Evolutionary conservation across 2,329 filamentous ascomycete species (phyloP), one percentile per base, ranked within the genome.

Genomic region (Alternaria sp.): DNA sequence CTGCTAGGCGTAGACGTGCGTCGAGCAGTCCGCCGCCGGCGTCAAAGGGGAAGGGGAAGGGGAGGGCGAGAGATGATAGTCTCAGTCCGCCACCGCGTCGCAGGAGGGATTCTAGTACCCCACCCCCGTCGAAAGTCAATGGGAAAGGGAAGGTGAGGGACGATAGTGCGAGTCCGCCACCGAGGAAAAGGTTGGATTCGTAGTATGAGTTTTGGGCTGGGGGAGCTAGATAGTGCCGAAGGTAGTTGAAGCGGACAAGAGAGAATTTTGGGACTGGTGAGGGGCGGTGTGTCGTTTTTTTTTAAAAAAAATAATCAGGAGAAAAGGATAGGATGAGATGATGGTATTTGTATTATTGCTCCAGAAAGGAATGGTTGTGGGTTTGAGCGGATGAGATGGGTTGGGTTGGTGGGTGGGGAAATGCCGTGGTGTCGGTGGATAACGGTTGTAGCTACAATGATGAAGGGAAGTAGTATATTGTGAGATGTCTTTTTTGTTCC

Each of bases 1-100:
- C 45, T n/a, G 17, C 45, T 8, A 54, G 55, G 50, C 54, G 55
- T 10, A 54, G 49, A 44, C 41, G 58, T 34, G 44, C 34, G 8
- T 60, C 58, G 23, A 50, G 50, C 28, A 60, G 50, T 29, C 50
- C 46, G 7, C 36, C 53, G 7, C 33, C 42, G 7, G 26, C 42
- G 3, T 29, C 34, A 13, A 56, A 51, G 28, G 54, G 54, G 0
- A 51, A 56, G n/a, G 54, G 46, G 2, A 53, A 24, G n/a, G 54
- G 46, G 2, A 53, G 17, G 4, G 40, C 34, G 34, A 41, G 39
- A 21, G 24, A 40, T 3, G 41, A 31, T 24, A 53, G 49, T 14
- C 14, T 23, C 1, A 53, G 45, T 48, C 49, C 54, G 2, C 49
- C 49, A 2, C 49, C 49, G 26, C 36, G 49, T 33, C 33, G 34